Evolutionary conservation across 768 basidiomycete species (phyloP).

Genomic region (Naganishia kalamii): DNA sequence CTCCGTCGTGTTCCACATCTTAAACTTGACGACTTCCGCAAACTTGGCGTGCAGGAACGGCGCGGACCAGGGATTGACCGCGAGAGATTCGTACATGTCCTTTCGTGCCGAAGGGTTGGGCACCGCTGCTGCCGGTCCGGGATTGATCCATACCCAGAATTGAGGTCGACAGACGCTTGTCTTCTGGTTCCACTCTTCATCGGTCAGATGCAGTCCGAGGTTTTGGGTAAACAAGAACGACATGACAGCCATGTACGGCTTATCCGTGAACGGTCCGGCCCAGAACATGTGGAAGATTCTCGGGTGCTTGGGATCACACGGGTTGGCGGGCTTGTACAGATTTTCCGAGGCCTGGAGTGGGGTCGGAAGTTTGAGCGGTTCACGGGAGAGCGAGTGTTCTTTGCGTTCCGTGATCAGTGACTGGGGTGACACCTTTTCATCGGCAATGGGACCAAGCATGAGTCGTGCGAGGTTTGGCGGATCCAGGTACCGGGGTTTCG

Average conservation of each 20-base stretch:
- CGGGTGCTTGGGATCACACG: constrained; percentile 79
- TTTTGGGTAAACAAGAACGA: constrained; percentile 97
- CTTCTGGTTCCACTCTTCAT: constrained; percentile 47
- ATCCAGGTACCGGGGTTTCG: constrained; percentile 12
- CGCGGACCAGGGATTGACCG: constrained; percentile 79
- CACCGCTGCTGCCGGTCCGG: constrained; percentile 85
- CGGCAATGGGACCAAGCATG: constrained; percentile 21
- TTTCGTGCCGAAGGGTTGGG: constrained; percentile 72
- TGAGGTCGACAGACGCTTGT: constrained; percentile 69
- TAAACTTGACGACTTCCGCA: constrained; percentile 86
- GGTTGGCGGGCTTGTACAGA: constrained; percentile 40
- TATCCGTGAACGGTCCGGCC: constrained; percentile 97
- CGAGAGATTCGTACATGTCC: constrained; percentile 78
- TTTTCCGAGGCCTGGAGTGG: constrained; percentile 33
- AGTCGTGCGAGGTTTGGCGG: constrained; percentile 7
- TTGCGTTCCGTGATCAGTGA: constrained; percentile 5
- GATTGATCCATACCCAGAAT: constrained; percentile 98
- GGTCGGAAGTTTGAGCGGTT: constrained; percentile 31
- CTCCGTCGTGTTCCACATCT: constrained; percentile 96
- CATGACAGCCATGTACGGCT: constrained; percentile 88
- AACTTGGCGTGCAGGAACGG: constrained; percentile 91
- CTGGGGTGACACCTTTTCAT: constrained; percentile 1
- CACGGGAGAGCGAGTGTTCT: constrained; percentile 28
- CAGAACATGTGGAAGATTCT: constrained; percentile 98
- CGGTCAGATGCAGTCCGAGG: constrained; percentile 65